Base-by-base conservation (phyloP, 192 early-diverging fungal species). In the Backusella luteola region DNA sequence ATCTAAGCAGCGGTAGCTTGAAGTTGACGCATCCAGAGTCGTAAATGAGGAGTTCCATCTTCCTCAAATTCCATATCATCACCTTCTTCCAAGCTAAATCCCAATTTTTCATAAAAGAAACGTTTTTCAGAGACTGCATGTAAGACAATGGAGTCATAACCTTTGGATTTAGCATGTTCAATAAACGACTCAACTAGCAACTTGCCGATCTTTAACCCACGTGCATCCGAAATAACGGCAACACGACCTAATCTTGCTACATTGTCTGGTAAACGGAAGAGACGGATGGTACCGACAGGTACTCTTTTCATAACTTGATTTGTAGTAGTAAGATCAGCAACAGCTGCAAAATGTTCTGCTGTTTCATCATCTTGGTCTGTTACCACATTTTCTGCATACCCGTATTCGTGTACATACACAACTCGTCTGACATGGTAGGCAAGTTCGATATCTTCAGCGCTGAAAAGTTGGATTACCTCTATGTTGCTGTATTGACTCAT, bases 21-120 rank as follows among this genome's bases (percentile, higher is more conserved):
- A 29, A 63, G 23, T 63, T 68, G 17, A 11, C 56, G 70, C 73
- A 56, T 67, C 46, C 75, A 76, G 49, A 80, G 46, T 29, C 75
- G 38, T 17, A 80, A 34, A 70, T 80, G 79, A 34, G 75, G 75
- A 19, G 75, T 77, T 32, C 79, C 79, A 38, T 81, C 79, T 68
- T 81, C 79, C 1, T 70, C 15, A 35, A 79, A 83, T 41, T 74
- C 77, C 12, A 67, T 36, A 49, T 74, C 74, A 82, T 84, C 78
- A 26, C 63, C 67, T 66, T 42, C n/a, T 35, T 78, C 77, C 15
- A 81, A 59, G 5, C 1, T 26, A 67, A 76, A 80, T 9, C 79
- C 79, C 15, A 71, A 26, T 70, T 68, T 72, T 69, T 80, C 79
- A 35, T 80, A 80, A 66, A 80, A 80, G 1, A 29, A 39, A 3